Percentiles rank a stretch among this genome's conserved stretches.
Evolutionary conservation across 2,329 filamentous ascomycete genomes (phyloP).

Genomic region (Colletotrichum chlorophyti): DNA sequence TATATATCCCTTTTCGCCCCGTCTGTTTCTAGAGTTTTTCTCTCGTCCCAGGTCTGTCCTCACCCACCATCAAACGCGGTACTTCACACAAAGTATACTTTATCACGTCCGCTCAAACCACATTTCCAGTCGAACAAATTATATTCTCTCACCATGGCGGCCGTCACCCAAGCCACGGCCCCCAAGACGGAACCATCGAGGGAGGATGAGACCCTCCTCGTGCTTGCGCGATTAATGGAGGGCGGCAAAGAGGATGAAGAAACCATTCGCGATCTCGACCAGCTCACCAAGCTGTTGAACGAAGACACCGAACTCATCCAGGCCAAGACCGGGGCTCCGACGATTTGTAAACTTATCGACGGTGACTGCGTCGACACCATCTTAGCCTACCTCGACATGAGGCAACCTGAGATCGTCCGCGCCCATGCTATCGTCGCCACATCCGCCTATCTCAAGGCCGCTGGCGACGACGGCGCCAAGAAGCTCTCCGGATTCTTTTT

Average conservation of each 20-base stretch:
- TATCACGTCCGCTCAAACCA: not conserved
- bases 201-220: slow-evolving; percentile 74
- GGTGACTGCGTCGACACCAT: slow-evolving; percentile 83
- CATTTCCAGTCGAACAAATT: not conserved
- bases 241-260: slow-evolving; percentile 84
- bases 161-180: slow-evolving; percentile 39
- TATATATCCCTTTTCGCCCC: slow-evolving; percentile 20
- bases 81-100: slow-evolving; percentile 21
- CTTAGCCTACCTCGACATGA: slow-evolving; percentile 84
- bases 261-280: slow-evolving; percentile 65
- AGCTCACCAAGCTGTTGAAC: slow-evolving; percentile 65
- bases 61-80: slow-evolving; percentile 14
- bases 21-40: slow-evolving; percentile 21
- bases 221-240: slow-evolving; percentile 89
- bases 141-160: slow-evolving; percentile 40
- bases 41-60: slow-evolving; percentile 20
- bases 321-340: slow-evolving; percentile 48
- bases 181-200: slow-evolving; percentile 41
- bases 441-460: slow-evolving; percentile 83
- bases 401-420: slow-evolving; percentile 75
- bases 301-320: slow-evolving; percentile 52
- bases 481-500: slow-evolving; percentile 79
- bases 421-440: slow-evolving; percentile 83
- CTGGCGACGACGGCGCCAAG: slow-evolving; percentile 72
- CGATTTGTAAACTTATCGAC: slow-evolving; percentile 71